Evolutionary conservation across 2,329 filamentous ascomycete species (phyloP).

Genomic region (Pseudocercospora fijiensis): DNA sequence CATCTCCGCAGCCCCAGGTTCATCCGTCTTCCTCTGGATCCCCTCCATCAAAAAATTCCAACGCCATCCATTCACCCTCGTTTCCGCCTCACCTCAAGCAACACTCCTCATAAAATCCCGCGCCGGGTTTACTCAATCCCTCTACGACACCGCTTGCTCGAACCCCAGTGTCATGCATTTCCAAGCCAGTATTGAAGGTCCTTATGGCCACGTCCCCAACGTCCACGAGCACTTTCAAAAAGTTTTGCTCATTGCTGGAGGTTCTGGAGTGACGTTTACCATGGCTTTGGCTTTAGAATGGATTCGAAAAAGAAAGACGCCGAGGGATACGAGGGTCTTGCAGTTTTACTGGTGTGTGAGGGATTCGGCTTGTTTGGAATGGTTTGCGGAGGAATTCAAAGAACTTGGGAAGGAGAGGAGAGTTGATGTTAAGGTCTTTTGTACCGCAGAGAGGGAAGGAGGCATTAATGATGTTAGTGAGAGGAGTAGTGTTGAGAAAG

Average conservation of each 20-base stretch:
- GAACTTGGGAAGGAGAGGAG: slow-evolving; percentile 44
- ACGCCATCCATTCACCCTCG: slow-evolving; percentile 31
- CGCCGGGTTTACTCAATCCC: slow-evolving; percentile 26
- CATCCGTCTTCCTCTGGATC: slow-evolving; percentile 30
- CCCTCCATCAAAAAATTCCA: slow-evolving; percentile 23
- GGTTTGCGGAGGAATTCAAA: slow-evolving; percentile 55
- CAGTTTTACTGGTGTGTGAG: slow-evolving; percentile 41
- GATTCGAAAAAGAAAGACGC: slow-evolving; percentile 31
- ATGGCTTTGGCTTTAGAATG: slow-evolving; percentile 56
- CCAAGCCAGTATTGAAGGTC: slow-evolving; percentile 30
- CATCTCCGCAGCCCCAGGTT: slow-evolving; percentile 23
- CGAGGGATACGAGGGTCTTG: slow-evolving; percentile 49
- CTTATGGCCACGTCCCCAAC: slow-evolving; percentile 32
- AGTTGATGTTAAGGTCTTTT: slow-evolving; percentile 45
- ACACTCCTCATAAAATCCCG: slow-evolving; percentile 28
- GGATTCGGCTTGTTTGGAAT: slow-evolving; percentile 40
- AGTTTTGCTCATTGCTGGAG: slow-evolving; percentile 59
- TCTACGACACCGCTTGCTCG: slow-evolving; percentile 24
- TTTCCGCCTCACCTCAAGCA: slow-evolving; percentile 16
- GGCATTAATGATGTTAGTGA: neutral
- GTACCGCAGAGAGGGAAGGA: neutral
- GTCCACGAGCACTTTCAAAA: slow-evolving; percentile 59
- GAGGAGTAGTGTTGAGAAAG: neutral
- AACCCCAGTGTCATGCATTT: slow-evolving; percentile 19
- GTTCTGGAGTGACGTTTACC: slow-evolving; percentile 59